Evolutionary conservation across 306 rosid species (phyloP).

Genomic region (Castanopsis chinensis): DNA sequence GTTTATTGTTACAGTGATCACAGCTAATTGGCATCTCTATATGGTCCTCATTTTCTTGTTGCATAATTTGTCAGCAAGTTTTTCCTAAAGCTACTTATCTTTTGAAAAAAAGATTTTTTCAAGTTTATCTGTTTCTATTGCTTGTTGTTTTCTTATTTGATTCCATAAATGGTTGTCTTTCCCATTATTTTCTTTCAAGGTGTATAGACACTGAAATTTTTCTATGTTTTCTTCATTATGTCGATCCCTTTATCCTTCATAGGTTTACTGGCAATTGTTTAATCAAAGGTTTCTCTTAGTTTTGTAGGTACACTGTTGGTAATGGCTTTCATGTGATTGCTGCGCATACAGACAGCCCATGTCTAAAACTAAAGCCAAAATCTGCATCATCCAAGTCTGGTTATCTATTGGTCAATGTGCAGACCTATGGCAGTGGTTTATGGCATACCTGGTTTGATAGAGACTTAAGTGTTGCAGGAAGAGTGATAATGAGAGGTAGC

Average conservation of each 20-base stretch:
- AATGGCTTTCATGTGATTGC: conserved; percentile 87
- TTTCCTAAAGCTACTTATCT: not conserved
- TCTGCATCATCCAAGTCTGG: conserved; percentile 69
- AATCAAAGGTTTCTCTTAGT: conserved; percentile 20
- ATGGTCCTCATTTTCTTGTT: not conserved
- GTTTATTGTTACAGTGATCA: not conserved
- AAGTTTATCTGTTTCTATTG: not conserved
- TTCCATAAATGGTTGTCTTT: not conserved
- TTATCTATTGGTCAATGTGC: conserved; percentile 78
- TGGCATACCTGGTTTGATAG: conserved; percentile 99
- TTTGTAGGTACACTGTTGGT: conserved; percentile 66
- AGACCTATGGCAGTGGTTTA: conserved; percentile 90
- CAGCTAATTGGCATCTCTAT: not conserved
- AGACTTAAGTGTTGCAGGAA: conserved; percentile 93
- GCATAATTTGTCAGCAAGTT: not conserved
- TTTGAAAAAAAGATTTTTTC: not conserved
- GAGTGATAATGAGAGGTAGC: conserved; percentile 65
- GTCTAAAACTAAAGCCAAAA: conserved; percentile 86
- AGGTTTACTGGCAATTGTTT: conserved; percentile 1
- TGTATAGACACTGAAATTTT: not conserved
- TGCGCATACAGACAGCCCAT: conserved; percentile 96
- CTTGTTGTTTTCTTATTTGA: not conserved
- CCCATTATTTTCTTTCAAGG: not conserved
- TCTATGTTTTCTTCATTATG: not conserved
- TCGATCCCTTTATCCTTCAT: not conserved